Base-by-base conservation (phyloP, 768 basidiomycete genomes). In the Mycena metata region DNA sequence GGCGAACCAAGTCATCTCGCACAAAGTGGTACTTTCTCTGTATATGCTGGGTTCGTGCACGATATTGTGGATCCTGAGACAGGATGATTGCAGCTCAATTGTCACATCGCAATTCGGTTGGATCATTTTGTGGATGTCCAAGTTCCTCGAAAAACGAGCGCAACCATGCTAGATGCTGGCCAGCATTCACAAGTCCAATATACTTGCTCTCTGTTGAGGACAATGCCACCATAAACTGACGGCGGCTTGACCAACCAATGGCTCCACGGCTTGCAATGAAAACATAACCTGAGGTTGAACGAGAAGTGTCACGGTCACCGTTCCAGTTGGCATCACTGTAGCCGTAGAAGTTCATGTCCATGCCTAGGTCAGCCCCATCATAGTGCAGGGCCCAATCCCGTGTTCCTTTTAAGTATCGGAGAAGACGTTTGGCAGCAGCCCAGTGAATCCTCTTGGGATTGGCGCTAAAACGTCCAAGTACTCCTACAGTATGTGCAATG, bases 1-100 rank as follows among this genome's bases (percentile, higher is more conserved):
- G 11, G 15, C 51, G 66, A 26, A 81, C 67, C 42, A 59, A 46
- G 43, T 43, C 57, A 59, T 59, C 57, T 19, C 43, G 57, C 7
- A 59, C 30, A 36, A 26, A 59, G 7, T 59, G 57, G 30, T 59
- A 59, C 19, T 59, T 59, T 0, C 57, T n/a, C 30, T 59, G 57
- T 15, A 59, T 59, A 30, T 59, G 57, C 30, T 59, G 23, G 4
- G 57, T 59, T n/a, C 42, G 57, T 13, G 57, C 57, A 30, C 43
- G 57, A 12, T 16, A 46, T 16, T 59, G 57, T 1, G 57, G 23
- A 17, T 59, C 57, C 21, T 46, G 23, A 19, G 57, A 17, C 30
- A 59, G 43, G 5, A 59, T 59, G 21, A 59, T 59, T 13, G 57
- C 57, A 30, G 57, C 57, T 30, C 21, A 42, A 15, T 59, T 59